Base-by-base conservation (phyloP, 495 filamentous ascomycete genomes). In the Hypoxylon crocopeplum region DNA sequence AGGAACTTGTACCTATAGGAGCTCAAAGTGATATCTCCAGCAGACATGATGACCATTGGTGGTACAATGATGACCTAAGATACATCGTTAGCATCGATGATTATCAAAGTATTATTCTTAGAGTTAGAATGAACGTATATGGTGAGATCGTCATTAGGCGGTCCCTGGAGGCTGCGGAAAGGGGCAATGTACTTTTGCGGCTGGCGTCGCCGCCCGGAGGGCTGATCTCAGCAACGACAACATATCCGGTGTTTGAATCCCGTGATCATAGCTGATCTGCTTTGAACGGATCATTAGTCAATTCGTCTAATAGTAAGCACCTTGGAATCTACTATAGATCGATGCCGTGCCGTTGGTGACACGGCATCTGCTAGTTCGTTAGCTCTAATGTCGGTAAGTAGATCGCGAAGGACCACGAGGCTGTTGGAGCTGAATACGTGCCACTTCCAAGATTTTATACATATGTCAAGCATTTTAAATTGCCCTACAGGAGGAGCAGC, bases 211-310 rank as follows among this genome's bases (percentile, higher is more conserved):
- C 37, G 19, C 21, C 30, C 30, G 37, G n/a, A 36, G 37, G 34
- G 48, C 55, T 59, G 55, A 59, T 58, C 48, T 59, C 48, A 59
- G 61, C 41, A 46, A 20, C 16, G 29, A 12, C 6, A 44, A 20
- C 7, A 37, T 29, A 44, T 25, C 30, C 16, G 37, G 39, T 7
- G 3, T 40, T 33, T 30, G 37, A 39, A 11, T 41, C 32, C 12
- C 30, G 34, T 36, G 17, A 21, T 19, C 8, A 38, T 1, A 13
- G 17, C 8, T 29, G 21, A 17, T 29, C 32, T 13, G 38, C 45
- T 16, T 5, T 36, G 21, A 12, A 21, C 19, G 30, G 11, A 8
- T 3, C 33, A 33, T 46, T 15, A 32, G 38, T 33, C 29, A 38
- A 37, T 17, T 42, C 13, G 41, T 51, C 30, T 33, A 11, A 51